A percentile compares a stretch with the other conserved stretches of the same genome.
Evolutionary conservation across 23 red algal species (phyloP).

Genomic region (Chondrus crispus): DNA sequence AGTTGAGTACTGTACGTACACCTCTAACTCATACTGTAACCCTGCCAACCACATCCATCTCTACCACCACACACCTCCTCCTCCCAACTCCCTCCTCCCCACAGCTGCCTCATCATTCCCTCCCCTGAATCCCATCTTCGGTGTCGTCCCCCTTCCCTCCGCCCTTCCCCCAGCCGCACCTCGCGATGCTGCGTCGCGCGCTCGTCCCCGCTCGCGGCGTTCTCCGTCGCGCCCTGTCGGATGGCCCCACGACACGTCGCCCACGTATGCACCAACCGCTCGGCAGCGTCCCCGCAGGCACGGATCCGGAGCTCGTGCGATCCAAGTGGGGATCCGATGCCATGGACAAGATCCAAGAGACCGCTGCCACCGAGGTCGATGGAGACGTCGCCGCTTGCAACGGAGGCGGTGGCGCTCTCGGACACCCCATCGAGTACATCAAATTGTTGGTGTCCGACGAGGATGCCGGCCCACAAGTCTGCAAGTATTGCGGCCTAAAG

Average conservation of each 20-base stretch:
- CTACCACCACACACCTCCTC: too few relatives aligned
- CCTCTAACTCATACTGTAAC: too few relatives aligned
- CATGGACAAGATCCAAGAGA: constrained; percentile 72
- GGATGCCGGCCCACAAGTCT: constrained; percentile 53
- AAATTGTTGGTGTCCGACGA: constrained; percentile 58
- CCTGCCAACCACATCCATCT: too few relatives aligned
- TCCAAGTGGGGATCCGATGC: constrained; percentile 83
- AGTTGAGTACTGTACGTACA: too few relatives aligned
- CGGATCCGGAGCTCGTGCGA: constrained; percentile 49
- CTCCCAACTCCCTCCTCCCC: background rate
- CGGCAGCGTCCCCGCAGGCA: constrained; percentile 62
- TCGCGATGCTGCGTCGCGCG: constrained; percentile 8
- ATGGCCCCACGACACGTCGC: background rate
- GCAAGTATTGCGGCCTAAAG: constrained; percentile 68
- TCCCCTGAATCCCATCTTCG: background rate
- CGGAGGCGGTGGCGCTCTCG: constrained; percentile 78
- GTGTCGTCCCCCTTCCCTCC: background rate
- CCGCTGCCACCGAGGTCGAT: constrained; percentile 55
- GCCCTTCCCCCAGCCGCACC: background rate
- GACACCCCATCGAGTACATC: constrained; percentile 88
- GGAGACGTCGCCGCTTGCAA: constrained; percentile 64
- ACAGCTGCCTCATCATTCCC: background rate
- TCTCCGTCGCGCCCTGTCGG: background rate
- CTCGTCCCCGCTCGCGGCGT: background rate
- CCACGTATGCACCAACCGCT: constrained; percentile 72